Evolutionary conservation across 805 yeast genomes (phyloP).

Genomic region (Hanseniaspora mollemarum): DNA sequence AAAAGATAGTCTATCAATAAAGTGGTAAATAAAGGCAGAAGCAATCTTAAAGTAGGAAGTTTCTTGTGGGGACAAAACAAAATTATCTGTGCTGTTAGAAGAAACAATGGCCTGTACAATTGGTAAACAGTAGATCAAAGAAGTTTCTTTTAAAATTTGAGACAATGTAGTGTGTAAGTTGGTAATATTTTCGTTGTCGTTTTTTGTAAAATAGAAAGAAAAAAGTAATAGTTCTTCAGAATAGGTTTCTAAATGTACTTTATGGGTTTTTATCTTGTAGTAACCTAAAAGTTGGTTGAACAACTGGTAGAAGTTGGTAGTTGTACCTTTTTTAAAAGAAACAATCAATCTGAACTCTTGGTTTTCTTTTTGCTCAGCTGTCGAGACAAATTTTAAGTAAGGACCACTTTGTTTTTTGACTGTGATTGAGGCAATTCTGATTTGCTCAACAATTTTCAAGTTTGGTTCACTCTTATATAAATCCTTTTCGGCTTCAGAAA

Average conservation of each 20-base stretch:
- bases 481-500: constrained; percentile 67
- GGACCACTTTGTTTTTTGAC: constrained; percentile 74
- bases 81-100: constrained; percentile 34
- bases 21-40: constrained; percentile 83
- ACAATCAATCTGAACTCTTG: constrained; percentile 73
- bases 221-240: constrained; percentile 41
- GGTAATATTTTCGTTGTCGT: constrained; percentile 33
- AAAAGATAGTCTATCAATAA: constrained; percentile 60
- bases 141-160: constrained; percentile 89
- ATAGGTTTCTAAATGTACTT: constrained; percentile 63
- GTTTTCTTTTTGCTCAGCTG: constrained; percentile 55
- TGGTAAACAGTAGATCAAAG: constrained; percentile 83
- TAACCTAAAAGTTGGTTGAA: constrained; percentile 76
- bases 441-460: constrained; percentile 32
- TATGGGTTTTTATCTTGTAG: constrained; percentile 70
- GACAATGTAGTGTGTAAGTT: constrained; percentile 57
- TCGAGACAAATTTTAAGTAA: constrained; percentile 67
- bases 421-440: neutral
- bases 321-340: constrained; percentile 73
- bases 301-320: constrained; percentile 81
- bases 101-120: constrained; percentile 54
- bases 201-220: constrained; percentile 70
- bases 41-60: constrained; percentile 90
- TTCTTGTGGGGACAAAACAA: constrained; percentile 72
- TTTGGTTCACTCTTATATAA: constrained; percentile 32